These are phyloP conservation scores for Pseudogymnoascus sp. DNA, from an alignment of 2,329 filamentous ascomycete genomes.

Conservation along the genomic window DNA sequence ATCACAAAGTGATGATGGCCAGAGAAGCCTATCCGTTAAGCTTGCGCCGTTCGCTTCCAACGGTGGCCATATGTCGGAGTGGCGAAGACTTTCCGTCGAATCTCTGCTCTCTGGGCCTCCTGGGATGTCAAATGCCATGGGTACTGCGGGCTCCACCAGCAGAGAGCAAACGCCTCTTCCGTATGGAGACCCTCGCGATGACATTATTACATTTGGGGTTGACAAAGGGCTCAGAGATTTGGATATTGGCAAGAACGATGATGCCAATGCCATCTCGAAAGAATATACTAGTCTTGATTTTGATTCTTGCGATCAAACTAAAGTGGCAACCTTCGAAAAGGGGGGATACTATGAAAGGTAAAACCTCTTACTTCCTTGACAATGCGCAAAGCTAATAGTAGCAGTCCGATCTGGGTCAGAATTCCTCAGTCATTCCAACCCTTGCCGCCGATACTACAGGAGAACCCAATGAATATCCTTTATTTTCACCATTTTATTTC, in stretches of 20 bases:
- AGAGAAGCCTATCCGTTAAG: slow-evolving; percentile 30
- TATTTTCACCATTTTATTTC: slow-evolving; percentile 54
- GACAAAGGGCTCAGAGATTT: slow-evolving; percentile 63
- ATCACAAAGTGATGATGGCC: slow-evolving; percentile 37
- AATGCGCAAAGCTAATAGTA: not conserved
- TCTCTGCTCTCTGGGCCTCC: slow-evolving; percentile 52
- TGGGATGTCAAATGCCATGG: slow-evolving; percentile 24
- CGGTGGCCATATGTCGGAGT: slow-evolving; percentile 28
- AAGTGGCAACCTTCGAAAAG: slow-evolving; percentile 46
- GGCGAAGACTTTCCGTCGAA: slow-evolving; percentile 54
- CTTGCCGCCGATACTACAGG: slow-evolving; percentile 45
- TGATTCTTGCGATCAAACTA: slow-evolving; percentile 40
- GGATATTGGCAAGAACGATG: slow-evolving; percentile 65
- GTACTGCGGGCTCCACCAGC: slow-evolving; percentile 14
- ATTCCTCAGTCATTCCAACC: slow-evolving; percentile 36
- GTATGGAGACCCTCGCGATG: slow-evolving; percentile 23
- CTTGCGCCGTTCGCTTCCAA: slow-evolving; percentile 23
- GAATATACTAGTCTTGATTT: slow-evolving; percentile 34
- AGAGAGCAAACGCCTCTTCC: slow-evolving; percentile 11
- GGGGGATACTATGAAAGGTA: slow-evolving; percentile 64
- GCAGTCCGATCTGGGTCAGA: slow-evolving; percentile 2
- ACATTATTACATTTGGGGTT: slow-evolving; percentile 55
- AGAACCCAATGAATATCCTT: slow-evolving; percentile 74
- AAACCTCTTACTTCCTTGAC: slow-evolving; percentile 51
- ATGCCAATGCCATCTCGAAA: slow-evolving; percentile 55